Percentiles rank a stretch among this genome's conserved stretches.
Evolutionary conservation across 129 eudicot genomes (phyloP).

Genomic region (Daucus carota): DNA sequence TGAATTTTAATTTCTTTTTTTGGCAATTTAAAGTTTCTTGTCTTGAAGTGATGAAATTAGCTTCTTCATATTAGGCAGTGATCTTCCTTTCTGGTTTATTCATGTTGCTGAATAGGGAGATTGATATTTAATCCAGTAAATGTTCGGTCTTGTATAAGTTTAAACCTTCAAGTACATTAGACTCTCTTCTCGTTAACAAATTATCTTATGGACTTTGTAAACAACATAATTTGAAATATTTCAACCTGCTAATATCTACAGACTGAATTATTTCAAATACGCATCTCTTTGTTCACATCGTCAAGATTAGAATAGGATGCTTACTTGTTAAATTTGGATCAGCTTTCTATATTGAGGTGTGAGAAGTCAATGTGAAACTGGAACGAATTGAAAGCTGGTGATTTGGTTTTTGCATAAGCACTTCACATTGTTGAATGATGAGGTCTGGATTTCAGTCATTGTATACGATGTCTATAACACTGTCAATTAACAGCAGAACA

Average conservation of each 20-base stretch:
- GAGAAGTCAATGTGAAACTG: neutral
- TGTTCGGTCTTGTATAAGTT: too few relatives aligned
- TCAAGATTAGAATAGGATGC: neutral
- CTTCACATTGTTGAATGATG: neutral
- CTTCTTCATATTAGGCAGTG: neutral
- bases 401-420: neutral
- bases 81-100: neutral
- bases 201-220: neutral
- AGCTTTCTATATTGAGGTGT: neutral
- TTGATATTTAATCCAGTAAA: too few relatives aligned
- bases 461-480: neutral
- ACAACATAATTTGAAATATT: too few relatives aligned
- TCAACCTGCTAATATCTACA: too few relatives aligned
- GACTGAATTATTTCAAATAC: constrained; percentile 3
- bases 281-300: neutral
- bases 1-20: neutral
- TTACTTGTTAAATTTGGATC: constrained; percentile 1
- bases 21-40: neutral
- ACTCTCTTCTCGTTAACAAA: too few relatives aligned
- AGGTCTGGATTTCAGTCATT: constrained; percentile 9
- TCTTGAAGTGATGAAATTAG: neutral
- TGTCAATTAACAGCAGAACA: neutral
- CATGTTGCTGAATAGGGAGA: neutral
- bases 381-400: neutral
- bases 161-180: too few relatives aligned